These are phyloP conservation scores for Penicillium corylophilum DNA, from an alignment of 2,329 filamentous ascomycete genomes.

Conservation along the genomic window DNA sequence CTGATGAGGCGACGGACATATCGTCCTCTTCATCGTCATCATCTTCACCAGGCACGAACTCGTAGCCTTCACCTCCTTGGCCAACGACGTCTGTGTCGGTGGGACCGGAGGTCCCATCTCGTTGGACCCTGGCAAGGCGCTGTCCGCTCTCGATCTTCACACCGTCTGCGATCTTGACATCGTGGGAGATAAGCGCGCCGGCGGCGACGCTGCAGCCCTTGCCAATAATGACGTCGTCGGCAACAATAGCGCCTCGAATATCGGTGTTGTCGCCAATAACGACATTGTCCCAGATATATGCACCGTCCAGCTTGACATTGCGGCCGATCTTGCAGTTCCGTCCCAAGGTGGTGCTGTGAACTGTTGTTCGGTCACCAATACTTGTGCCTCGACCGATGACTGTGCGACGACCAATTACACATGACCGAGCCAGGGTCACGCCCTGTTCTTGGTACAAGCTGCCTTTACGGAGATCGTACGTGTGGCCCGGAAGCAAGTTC, in stretches of 20 bases:
- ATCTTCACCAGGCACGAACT: conserved; percentile 65
- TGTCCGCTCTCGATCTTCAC: conserved; percentile 45
- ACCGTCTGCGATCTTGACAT: conserved; percentile 68
- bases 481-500: conserved; percentile 75
- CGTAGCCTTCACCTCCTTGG: conserved; percentile 59
- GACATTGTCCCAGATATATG: conserved; percentile 85
- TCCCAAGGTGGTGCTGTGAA: conserved; percentile 78
- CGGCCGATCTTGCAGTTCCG: conserved; percentile 81
- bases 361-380: conserved; percentile 68
- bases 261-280: conserved; percentile 72
- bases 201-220: conserved; percentile 66
- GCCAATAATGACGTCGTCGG: conserved; percentile 69
- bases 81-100: conserved; percentile 58
- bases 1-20: conserved; percentile 57
- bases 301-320: conserved; percentile 74
- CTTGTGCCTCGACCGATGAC: conserved; percentile 75
- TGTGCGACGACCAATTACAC: conserved; percentile 65
- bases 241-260: conserved; percentile 73
- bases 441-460: conserved; percentile 76
- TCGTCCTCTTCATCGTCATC: conserved; percentile 65
- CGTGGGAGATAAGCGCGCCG: conserved; percentile 77
- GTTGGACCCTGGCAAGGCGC: conserved; percentile 47
- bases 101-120: conserved; percentile 42
- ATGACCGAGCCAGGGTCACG: conserved; percentile 71
- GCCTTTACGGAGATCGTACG: conserved; percentile 68